Base-by-base conservation (phyloP, 1,284 basidiomycete genomes). In the Tausonia pullulans region DNA sequence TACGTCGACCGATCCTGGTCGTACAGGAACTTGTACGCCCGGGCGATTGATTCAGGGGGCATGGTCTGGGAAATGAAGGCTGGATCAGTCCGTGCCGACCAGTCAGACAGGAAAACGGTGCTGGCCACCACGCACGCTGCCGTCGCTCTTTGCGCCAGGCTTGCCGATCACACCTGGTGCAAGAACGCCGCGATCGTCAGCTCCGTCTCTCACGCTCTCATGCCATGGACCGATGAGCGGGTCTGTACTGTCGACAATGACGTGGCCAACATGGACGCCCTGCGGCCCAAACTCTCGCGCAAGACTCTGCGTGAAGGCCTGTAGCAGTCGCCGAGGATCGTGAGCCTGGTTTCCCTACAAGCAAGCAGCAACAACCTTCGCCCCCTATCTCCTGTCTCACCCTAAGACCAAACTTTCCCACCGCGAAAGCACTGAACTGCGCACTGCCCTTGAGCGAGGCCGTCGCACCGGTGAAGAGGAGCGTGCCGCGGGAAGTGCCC, bases 211-310 rank as follows among this genome's bases (percentile, higher is more conserved):
- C 27, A 27, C 27, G 27, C 2, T 27, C 27, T 27, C 27, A 27
- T 27, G 27, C 27, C 27, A 27, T 27, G 14, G 43, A 4, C 45
- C 44, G 2, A 10, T 16, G 10, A 58, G 14, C 5, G 16, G 8
- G 45, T 46, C 11, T 43, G 72, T 51, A 4, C 77, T 78, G 62
- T 79, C 78, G 10, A 79, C 65, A 43, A 79, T 69, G 43, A 74
- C 71, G 69, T 79, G 77, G 3, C 71, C 70, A 11, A 79, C 77
- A 61, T 79, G 78, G 6, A 79, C 67, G 1, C 75, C 76, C 62
- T 77, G 65, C 0, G 76, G 74, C 1, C 74, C 75, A 64, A 78
- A 79, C 68, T 79, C 78, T 10, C 76, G 68, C 3, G 76, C 74
- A 3, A 76, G 71, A 1, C 70, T 72, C 72, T 77, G 68, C 4